Percentiles rank a stretch among this genome's conserved stretches.
Evolutionary conservation across 2,329 filamentous ascomycete species (phyloP).

Genomic region (Phaeoacremonium minimum): DNA sequence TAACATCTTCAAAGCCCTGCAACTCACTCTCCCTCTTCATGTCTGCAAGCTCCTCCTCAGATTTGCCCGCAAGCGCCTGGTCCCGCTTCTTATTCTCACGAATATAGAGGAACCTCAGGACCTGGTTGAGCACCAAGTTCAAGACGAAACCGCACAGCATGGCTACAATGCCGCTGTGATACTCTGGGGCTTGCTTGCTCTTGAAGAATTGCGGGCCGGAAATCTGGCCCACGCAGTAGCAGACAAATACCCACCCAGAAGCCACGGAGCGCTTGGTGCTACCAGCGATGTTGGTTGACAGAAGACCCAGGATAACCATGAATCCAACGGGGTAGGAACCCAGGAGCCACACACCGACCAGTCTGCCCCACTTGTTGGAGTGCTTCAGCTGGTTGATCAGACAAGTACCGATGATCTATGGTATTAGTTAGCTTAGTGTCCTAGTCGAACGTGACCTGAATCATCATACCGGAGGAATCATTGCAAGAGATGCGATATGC

Average conservation of each 20-base stretch:
- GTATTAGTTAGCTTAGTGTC: not conserved
- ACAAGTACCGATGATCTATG: conserved; percentile 22
- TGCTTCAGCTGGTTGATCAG: conserved; percentile 21
- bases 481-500: conserved; percentile 19
- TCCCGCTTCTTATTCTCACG: conserved; percentile 25
- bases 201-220: conserved; percentile 25
- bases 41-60: conserved; percentile 21
- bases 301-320: conserved; percentile 20
- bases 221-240: conserved; percentile 23
- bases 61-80: conserved; percentile 17
- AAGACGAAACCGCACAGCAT: conserved; percentile 22
- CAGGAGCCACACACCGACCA: conserved; percentile 24
- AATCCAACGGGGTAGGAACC: conserved; percentile 22
- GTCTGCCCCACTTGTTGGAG: conserved; percentile 21
- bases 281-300: conserved; percentile 23
- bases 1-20: conserved; percentile 32
- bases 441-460: not conserved
- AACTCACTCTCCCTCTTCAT: conserved; percentile 20
- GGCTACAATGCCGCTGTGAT: conserved; percentile 26
- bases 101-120: conserved; percentile 18
- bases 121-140: conserved; percentile 21
- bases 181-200: conserved; percentile 21
- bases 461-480: conserved; percentile 20
- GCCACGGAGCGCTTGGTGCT: conserved; percentile 21
- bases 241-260: conserved; percentile 22